phyloP scores from a whole-genome alignment of 1,284 basidiomycete genomes.

The Ganoderma meredithae region DNA sequence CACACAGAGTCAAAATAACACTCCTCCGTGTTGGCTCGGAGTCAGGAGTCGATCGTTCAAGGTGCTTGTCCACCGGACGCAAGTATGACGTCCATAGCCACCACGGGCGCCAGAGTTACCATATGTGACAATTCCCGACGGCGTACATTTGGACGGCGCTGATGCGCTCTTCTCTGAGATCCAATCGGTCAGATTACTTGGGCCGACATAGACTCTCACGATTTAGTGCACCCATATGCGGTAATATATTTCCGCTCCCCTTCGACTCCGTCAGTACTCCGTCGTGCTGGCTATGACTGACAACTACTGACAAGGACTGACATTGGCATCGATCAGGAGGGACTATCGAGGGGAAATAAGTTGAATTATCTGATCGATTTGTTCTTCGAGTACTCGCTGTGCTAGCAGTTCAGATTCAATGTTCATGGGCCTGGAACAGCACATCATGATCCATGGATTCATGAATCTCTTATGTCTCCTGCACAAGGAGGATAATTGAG shows the following conservation, averaged over 20 bases:
- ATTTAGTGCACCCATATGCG: background rate
- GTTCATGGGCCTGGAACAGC: too few relatives aligned
- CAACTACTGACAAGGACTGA: too few relatives aligned
- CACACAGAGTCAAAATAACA: background rate
- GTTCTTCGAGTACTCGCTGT: too few relatives aligned
- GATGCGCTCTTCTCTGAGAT: background rate
- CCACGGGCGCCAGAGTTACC: conserved; percentile 1
- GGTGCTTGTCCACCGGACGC: background rate
- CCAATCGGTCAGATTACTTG: background rate
- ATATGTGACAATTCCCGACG: background rate
- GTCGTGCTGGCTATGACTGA: too few relatives aligned
- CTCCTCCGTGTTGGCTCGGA: background rate
- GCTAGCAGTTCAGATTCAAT: too few relatives aligned
- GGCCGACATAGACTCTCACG: background rate
- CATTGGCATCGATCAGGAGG: too few relatives aligned
- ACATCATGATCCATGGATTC: too few relatives aligned
- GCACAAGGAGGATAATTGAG: too few relatives aligned
- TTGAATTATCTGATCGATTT: too few relatives aligned
- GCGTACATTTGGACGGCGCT: background rate
- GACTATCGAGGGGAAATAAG: too few relatives aligned
- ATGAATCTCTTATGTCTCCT: too few relatives aligned
- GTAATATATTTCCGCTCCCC: background rate
- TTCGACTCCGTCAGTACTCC: background rate
- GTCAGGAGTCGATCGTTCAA: background rate
- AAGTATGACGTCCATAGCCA: background rate